Evolutionary conservation across 805 yeast genomes (phyloP).

Genomic region (Sugiyamaella boreocaroliniensis): DNA sequence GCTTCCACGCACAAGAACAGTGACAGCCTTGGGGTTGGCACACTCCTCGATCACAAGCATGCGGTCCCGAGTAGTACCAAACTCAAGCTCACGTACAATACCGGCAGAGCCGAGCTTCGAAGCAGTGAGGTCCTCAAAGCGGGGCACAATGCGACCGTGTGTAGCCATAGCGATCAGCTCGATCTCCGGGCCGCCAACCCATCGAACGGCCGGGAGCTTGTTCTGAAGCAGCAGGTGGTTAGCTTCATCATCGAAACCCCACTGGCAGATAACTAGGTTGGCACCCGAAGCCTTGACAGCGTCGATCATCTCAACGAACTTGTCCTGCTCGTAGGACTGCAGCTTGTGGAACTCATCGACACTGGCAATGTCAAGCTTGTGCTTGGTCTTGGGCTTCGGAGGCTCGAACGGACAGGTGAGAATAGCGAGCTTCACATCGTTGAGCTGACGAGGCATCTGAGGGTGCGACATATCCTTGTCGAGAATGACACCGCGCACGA

Average conservation of each 20-base stretch:
- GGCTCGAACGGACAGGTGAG: constrained; percentile 99
- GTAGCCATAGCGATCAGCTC: constrained; percentile 97
- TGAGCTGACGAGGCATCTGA: constrained; percentile 83
- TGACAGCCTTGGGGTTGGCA: constrained; percentile 79
- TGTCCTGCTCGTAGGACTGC: constrained; percentile 87
- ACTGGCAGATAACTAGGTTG: constrained; percentile 93
- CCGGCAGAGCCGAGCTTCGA: constrained; percentile 89
- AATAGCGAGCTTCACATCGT: constrained; percentile 84
- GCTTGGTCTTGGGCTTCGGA: constrained; percentile 98
- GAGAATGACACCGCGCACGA: constrained; percentile 85
- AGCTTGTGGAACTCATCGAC: constrained; percentile 89
- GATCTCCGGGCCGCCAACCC: constrained; percentile 98
- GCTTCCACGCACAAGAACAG: constrained; percentile 90
- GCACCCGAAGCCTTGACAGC: constrained; percentile 87
- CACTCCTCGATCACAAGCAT: constrained; percentile 93
- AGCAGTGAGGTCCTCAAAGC: constrained; percentile 82
- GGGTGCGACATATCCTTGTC: constrained; percentile 98
- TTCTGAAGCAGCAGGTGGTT: constrained; percentile 85
- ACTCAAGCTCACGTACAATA: constrained; percentile 74
- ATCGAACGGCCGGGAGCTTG: constrained; percentile 89
- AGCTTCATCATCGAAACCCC: constrained; percentile 99
- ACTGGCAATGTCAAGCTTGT: constrained; percentile 85
- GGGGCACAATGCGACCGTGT: constrained; percentile 91
- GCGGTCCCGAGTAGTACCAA: constrained; percentile 94
- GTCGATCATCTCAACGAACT: constrained; percentile 85